A percentile compares a stretch with the other conserved stretches of the same genome.
phyloP scores from a whole-genome alignment of 352 stramenopile genomes.

The Phytophthora boehmeriae region DNA sequence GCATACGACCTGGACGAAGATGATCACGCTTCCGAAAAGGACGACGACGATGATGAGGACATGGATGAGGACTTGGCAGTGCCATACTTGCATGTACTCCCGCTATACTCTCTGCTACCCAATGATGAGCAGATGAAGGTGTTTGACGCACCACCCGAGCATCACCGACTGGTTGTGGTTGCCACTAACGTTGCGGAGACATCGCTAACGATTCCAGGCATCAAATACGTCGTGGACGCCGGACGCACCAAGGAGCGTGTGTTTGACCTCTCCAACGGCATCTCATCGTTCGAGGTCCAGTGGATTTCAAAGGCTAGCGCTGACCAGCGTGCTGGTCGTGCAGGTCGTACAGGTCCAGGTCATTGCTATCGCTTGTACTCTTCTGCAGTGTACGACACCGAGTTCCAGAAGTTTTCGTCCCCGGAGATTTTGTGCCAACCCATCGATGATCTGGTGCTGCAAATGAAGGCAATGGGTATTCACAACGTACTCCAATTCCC shows the following conservation, averaged over 20 bases:
- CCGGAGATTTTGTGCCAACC: conserved; percentile 93
- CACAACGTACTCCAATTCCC: conserved; percentile 95
- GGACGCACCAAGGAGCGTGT: conserved; percentile 96
- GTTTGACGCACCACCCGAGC: conserved; percentile 87
- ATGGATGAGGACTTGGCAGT: conserved; percentile 69
- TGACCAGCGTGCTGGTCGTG: conserved; percentile 93
- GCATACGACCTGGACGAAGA: conserved; percentile 57
- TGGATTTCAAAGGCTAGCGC: conserved; percentile 89
- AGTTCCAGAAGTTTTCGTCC: conserved; percentile 90
- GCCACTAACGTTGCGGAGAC: conserved; percentile 99
- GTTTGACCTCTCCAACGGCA: conserved; percentile 91
- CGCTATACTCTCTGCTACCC: conserved; percentile 97
- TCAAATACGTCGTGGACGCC: conserved; percentile 98
- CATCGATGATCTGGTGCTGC: conserved; percentile 96
- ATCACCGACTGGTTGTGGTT: conserved; percentile 94
- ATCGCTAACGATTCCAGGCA: conserved; percentile 94
- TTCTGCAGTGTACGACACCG: conserved; percentile 95
- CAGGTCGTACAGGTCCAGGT: conserved; percentile 94
- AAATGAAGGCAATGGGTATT: conserved; percentile 98
- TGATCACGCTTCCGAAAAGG: conserved; percentile 38
- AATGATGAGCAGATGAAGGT: conserved; percentile 95
- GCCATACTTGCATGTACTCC: conserved; percentile 92
- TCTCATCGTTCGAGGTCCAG: conserved; percentile 94
- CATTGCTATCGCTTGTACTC: conserved; percentile 99
- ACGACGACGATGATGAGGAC: conserved; percentile 82